Evolutionary conservation across 1,284 basidiomycete genomes (phyloP), one percentile per base, ranked within the genome.

Genomic region (Cystobasidium pallidum): DNA sequence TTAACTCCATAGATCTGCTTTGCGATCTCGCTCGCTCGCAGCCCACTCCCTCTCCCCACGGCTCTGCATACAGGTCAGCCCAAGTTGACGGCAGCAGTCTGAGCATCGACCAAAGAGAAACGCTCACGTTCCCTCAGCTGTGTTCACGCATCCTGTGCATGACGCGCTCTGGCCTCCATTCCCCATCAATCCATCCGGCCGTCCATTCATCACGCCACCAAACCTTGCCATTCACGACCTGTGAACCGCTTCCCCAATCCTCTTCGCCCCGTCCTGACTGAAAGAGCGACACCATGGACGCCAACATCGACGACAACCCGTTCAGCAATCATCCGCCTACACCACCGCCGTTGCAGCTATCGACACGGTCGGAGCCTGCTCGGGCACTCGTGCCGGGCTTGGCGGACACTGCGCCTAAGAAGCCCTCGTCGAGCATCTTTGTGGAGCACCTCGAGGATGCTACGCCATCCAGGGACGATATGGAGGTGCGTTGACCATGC

Each of bases 391-490:
- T 43, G 19, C 49, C 26, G 36, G 7, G 19, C 15, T 4, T 45
- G 59, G 19, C 3, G 32, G 26, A 17, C 36, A 47, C 43, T 36
- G 58, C 58, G 41, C n/a, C 62, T 28, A 64, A 47, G 43, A 7
- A n/a, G 45, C 32, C 28, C 49, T 28, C 54, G 11, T 15, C 54
- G 1, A 71, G 68, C 39, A 49, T 71, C 32, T 71, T 71, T 30
- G 49, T 71, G 1, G 68, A 71, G 49, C 68, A 71, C 34, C 32
- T 71, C 3, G 68, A 71, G 34, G 68, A 71, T 45, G 41, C 54
- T 17, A 41, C 34, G 30, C 68, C 68, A 10, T 47, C 49, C 3
- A 47, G 49, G 15, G 68, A 52, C 15, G 39, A 71, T 24, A 45
- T 71, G 41, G 68, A 71, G 68, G 68, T 71, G 24, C 4, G 68